Conservation (phyloP, 2,329 filamentous ascomycete species). For the Fusarium mundagurra region DNA sequence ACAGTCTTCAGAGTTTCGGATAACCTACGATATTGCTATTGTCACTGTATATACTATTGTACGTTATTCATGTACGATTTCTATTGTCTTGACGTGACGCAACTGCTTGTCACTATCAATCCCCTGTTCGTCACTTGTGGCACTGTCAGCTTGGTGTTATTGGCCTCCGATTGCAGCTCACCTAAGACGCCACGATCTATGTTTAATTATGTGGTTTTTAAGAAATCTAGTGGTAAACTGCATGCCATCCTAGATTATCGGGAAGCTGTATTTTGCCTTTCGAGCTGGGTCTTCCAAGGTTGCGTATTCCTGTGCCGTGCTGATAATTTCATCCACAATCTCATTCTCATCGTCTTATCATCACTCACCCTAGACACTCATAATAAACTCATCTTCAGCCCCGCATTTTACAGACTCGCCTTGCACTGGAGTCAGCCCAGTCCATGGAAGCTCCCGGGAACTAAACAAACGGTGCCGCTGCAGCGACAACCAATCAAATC, state of each 20-base stretch:
- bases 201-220: too few relatives aligned
- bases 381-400: constrained; percentile 10
- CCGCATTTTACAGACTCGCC: constrained; percentile 36
- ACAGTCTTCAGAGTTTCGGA: constrained; percentile 38
- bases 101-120: background rate
- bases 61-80: background rate
- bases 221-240: background rate
- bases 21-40: constrained; percentile 13
- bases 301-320: background rate
- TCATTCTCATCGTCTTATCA: background rate
- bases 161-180: background rate
- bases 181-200: background rate
- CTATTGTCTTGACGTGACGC: background rate
- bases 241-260: too few relatives aligned
- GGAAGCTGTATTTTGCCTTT: too few relatives aligned
- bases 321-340: background rate
- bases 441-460: constrained; percentile 40
- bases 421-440: constrained; percentile 16
- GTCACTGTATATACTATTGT: background rate
- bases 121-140: background rate
- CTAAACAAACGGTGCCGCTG: constrained; percentile 38
- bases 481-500: constrained; percentile 31
- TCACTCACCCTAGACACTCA: constrained; percentile 19
- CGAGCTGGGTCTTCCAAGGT: fast-evolving
- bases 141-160: background rate